These are phyloP conservation scores for Ochetophila trinervis DNA, from an alignment of 306 rosid genomes.

Conservation along the genomic window DNA sequence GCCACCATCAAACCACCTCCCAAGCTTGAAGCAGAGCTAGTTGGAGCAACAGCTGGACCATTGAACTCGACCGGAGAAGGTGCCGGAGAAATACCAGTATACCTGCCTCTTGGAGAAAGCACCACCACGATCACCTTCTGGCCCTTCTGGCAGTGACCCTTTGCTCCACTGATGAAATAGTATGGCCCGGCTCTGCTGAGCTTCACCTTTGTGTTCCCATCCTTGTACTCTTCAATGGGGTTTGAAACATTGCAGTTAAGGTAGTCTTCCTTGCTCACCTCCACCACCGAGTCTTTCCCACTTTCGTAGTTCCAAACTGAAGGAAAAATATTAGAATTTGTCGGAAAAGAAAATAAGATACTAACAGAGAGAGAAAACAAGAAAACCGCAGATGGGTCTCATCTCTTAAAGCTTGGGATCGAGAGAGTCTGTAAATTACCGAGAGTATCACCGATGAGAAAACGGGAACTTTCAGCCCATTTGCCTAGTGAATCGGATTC, in stretches of 20 bases:
- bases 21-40: conserved; percentile 51
- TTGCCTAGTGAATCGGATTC: conserved; percentile 60
- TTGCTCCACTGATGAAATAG: conserved; percentile 77
- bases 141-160: conserved; percentile 79
- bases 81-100: conserved; percentile 48
- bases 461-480: conserved; percentile 73
- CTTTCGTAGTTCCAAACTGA: conserved; percentile 77
- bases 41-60: conserved; percentile 77
- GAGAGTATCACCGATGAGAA: conserved; percentile 60
- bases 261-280: conserved; percentile 61
- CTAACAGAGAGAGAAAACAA: no score
- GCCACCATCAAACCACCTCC: conserved; percentile 33
- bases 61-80: conserved; percentile 58
- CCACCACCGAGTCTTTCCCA: conserved; percentile 76
- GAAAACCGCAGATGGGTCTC: background rate
- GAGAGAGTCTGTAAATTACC: conserved; percentile 26
- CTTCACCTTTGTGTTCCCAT: conserved; percentile 65
- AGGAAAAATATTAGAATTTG: background rate
- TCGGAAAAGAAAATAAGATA: background rate
- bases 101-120: conserved; percentile 45
- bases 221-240: conserved; percentile 51
- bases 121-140: conserved; percentile 76
- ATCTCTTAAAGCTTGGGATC: no score
- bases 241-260: conserved; percentile 42
- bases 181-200: conserved; percentile 61